Percentiles rank a stretch among this genome's conserved stretches.
These are phyloP conservation scores for Kandelia obovata DNA, from an alignment of 345 rosid genomes.

Conservation along the genomic window DNA sequence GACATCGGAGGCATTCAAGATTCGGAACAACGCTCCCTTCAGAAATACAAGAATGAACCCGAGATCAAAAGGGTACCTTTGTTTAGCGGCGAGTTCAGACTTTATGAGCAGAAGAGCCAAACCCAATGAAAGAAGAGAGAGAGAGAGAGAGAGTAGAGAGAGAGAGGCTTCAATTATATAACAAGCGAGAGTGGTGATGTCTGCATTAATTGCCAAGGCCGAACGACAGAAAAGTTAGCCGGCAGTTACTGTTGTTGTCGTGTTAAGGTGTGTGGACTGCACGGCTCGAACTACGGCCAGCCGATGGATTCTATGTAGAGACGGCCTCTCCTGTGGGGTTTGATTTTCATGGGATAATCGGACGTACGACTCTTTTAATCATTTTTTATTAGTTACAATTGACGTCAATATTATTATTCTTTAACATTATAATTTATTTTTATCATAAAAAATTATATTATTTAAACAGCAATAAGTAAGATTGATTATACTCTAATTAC, in stretches of 20 bases:
- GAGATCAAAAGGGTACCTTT: slow-evolving; percentile 16
- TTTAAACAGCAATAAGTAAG: no score
- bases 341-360: no score
- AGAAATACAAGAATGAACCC: neutral
- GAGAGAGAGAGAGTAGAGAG: neutral
- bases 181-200: neutral
- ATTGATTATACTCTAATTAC: no score
- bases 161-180: no score
- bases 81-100: neutral
- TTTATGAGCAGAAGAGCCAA: neutral
- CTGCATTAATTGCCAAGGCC: slow-evolving; percentile 24
- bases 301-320: neutral
- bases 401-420: no score
- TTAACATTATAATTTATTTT: no score
- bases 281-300: neutral
- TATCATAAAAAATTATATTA: no score
- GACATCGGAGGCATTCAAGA: neutral
- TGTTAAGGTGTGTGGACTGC: neutral
- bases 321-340: no score
- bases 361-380: no score
- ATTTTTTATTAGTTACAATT: no score
- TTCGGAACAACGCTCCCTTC: neutral
- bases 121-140: neutral
- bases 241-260: slow-evolving; percentile 2
- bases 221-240: slow-evolving; percentile 1